These are phyloP conservation scores for Diplodia scrobiculata DNA, from an alignment of 2,329 filamentous ascomycete genomes.

Conservation along the genomic window DNA sequence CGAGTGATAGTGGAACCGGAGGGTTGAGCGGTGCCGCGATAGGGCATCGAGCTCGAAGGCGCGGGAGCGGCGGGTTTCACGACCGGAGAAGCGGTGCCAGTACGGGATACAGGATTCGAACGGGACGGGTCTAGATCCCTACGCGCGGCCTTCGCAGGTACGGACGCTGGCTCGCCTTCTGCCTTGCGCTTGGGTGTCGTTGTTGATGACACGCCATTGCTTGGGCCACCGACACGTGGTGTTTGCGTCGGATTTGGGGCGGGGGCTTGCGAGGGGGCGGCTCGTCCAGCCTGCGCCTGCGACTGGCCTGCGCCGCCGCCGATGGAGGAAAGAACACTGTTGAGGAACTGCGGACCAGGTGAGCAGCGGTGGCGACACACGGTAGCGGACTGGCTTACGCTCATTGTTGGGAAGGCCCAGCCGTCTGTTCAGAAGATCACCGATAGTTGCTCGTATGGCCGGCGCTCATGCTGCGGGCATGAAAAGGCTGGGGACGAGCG, in stretches of 20 bases:
- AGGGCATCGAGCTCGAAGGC: slow-evolving; percentile 37
- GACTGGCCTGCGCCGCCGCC: slow-evolving; percentile 35
- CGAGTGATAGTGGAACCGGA: slow-evolving; percentile 34
- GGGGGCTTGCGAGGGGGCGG: slow-evolving; percentile 34
- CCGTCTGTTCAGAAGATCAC: slow-evolving; percentile 27
- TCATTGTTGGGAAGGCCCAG: slow-evolving; percentile 39
- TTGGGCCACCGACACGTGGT: slow-evolving; percentile 23
- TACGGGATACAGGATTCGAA: slow-evolving; percentile 28
- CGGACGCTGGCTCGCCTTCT: slow-evolving; percentile 40
- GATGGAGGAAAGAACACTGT: slow-evolving; percentile 45
- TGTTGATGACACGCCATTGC: slow-evolving; percentile 38
- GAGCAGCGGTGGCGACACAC: slow-evolving; percentile 3
- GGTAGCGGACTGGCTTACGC: slow-evolving; percentile 37
- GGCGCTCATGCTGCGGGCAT: slow-evolving; percentile 28
- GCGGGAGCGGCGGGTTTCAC: slow-evolving; percentile 14
- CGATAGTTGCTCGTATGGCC: slow-evolving; percentile 14
- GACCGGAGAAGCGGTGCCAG: slow-evolving; percentile 26
- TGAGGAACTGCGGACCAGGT: slow-evolving; percentile 35
- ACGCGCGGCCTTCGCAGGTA: slow-evolving; percentile 40
- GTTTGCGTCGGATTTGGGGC: slow-evolving; percentile 26
- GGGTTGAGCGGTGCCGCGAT: slow-evolving; percentile 44
- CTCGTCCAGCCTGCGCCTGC: slow-evolving; percentile 31
- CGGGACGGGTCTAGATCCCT: slow-evolving; percentile 36
- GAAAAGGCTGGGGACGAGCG: slow-evolving; percentile 4
- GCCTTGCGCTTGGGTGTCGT: slow-evolving; percentile 47